Base-by-base conservation (phyloP, 2,329 filamentous ascomycete species). In the Aspergillus japonicus region DNA sequence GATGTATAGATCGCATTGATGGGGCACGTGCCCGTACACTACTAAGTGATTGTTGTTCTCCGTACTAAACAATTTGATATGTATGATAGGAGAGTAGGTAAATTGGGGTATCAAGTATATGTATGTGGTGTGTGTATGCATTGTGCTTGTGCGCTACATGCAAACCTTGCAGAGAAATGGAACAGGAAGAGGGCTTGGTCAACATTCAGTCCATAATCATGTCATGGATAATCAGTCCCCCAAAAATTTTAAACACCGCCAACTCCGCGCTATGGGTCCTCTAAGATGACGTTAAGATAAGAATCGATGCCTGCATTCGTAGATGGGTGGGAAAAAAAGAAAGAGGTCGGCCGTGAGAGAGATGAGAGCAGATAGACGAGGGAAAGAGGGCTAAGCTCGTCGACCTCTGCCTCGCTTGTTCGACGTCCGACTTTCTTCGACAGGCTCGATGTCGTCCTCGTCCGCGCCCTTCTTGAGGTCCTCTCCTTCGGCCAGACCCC, bases 401-500 rank as follows among this genome's bases (percentile, higher is more conserved):
- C 77, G 73, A 39, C 71, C 74, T 64, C 74, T 71, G 50, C 76
- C 75, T 56, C 75, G 69, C 66, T 77, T 78, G 50, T 70, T 74
- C 23, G 73, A 74, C 26, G 75, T 70, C 44, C 75, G 71, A 51
- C 69, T 72, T 52, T 78, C 77, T 56, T 78, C 74, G 35, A 75
- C 75, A 47, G 78, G 78, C 60, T 85, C 84, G 33, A 84, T 83
- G 62, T 88, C 86, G 65, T 88, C 86, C 58, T 82, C 80, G 58
- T 85, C 83, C 44, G 83, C 83, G 0, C 86, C 86, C 69, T 88
- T 88, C 63, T 83, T 82, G 55, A 88, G 70, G 59, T 83, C 81
- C 48, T 84, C 82, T 1, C 82, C 81, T 39, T 77, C 75, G 3
- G 66, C 69, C n/a, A 88, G 71, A 0, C 80, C 81, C 85, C 84